Conservation (phyloP, 228 moss, liverwort and hornwort genomes). For the Sphagnum magellanicum region DNA sequence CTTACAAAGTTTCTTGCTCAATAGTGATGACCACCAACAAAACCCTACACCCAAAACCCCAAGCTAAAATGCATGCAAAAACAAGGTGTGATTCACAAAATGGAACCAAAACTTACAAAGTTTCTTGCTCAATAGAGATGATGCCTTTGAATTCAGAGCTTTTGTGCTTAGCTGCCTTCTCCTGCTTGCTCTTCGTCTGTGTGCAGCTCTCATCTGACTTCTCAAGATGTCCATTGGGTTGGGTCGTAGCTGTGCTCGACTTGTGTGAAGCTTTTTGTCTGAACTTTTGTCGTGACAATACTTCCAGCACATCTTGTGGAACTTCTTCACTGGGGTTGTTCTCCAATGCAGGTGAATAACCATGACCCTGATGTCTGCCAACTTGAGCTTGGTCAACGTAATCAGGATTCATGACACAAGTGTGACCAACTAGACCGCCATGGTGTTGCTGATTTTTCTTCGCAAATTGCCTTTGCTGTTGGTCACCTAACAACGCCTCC, state of each 20-base stretch:
- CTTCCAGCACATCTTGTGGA: not conserved
- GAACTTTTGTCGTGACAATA: constrained; percentile 23
- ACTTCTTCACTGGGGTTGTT: too few species aligned
- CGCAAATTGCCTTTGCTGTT: not conserved
- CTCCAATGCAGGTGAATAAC: too few species aligned
- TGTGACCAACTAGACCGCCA: too few species aligned
- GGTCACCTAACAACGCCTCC: not conserved
- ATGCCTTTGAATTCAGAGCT: constrained; percentile 40
- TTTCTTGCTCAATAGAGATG: constrained; percentile 32
- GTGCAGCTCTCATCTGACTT: not conserved
- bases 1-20: constrained; percentile 44
- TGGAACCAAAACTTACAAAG: constrained; percentile 9
- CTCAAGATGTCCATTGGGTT: constrained; percentile 2
- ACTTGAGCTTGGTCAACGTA: too few species aligned
- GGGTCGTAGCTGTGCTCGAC: constrained; percentile 4
- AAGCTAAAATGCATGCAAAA: too few species aligned
- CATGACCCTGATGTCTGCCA: too few species aligned
- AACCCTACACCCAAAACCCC: constrained; percentile 25
- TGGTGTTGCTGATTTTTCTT: constrained; percentile 3
- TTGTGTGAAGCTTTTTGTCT: constrained; percentile 36
- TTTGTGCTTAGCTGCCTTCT: constrained; percentile 25
- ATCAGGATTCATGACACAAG: too few species aligned
- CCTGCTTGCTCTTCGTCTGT: constrained; percentile 4
- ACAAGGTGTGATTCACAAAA: too few species aligned
- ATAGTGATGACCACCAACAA: constrained; percentile 9